Conservation (phyloP, 768 basidiomycete genomes). For the Leccinellum albellum region DNA sequence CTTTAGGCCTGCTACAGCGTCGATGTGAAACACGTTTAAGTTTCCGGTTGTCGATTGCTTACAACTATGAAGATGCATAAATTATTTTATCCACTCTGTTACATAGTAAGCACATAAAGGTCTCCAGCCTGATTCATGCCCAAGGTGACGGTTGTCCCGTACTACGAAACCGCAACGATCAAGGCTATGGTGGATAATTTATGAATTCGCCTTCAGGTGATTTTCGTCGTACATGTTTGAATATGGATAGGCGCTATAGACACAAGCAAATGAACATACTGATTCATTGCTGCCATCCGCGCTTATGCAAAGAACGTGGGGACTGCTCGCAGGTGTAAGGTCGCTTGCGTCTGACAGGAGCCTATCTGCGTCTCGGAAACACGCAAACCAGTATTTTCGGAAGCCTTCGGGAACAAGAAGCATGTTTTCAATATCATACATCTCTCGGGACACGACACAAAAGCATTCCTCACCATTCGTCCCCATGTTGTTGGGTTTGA, state of each 20-base stretch:
- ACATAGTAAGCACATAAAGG: neutral
- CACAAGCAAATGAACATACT: neutral
- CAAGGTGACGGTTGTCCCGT: too few species aligned
- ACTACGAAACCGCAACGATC: too few species aligned
- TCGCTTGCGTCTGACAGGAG: neutral
- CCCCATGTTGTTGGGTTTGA: neutral
- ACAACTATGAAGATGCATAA: neutral
- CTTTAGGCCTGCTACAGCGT: neutral
- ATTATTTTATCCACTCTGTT: too few species aligned
- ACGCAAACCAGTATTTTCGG: neutral
- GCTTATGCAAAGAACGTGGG: neutral
- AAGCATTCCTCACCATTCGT: constrained; percentile 2
- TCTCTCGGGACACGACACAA: neutral
- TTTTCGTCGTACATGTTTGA: neutral
- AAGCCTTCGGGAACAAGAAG: neutral
- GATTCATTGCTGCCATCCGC: neutral
- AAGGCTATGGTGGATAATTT: neutral
- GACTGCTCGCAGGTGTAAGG: neutral
- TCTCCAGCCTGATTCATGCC: neutral
- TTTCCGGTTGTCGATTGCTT: neutral
- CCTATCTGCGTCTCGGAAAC: neutral
- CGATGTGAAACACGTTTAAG: neutral
- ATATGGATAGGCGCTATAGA: neutral
- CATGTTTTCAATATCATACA: neutral
- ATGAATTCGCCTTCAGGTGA: neutral